Evolutionary conservation across 2,329 filamentous ascomycete genomes (phyloP), one percentile per base, ranked within the genome.

Genomic region (Emergomyces pasteurianus): DNA sequence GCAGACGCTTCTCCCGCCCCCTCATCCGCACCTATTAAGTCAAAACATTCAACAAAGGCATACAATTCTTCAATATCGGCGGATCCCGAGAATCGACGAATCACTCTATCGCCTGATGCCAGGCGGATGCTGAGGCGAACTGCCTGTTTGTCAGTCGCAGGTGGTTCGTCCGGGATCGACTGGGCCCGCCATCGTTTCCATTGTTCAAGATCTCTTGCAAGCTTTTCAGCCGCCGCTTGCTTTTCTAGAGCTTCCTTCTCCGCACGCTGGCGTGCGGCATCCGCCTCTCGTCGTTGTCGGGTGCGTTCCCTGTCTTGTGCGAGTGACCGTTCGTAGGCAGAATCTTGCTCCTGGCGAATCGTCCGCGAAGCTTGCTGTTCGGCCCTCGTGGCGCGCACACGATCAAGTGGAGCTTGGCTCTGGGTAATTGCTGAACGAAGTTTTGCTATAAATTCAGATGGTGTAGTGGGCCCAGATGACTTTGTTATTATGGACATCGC

Each of bases 31-130:
- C 81, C 74, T 2, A 91, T 67, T 6, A 87, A 67, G 58, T 90
- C 86, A 71, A 91, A 87, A 75, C 92, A 97, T 71, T 99, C 94
- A 2, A 97, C 91, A 75, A 95, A 96, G 0, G 92, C 94, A 73
- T 97, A 97, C 6, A 99, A 77, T 69, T 96, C 91, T 71, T 97
- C 92, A 43, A 97, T 78, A 1, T 82, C 80, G 0, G 88, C 84
- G n/a, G 84, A 79, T 0, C 81, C 78, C 0, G 79, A 73, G 71
- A 99, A 97, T 49, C 92, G 83, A 43, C 92, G 83, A 60, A 95
- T 83, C 1, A 96, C 83, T 49, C 92, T 82, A 56, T 90, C 87
- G 0, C 84, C 88, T 4, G 83, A 86, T 0, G 80, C 78, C 68
- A 87, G 74, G 16, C 84, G 79, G 31, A 88, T 74, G 64, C 81